These are phyloP conservation scores for Termitomyces sp. DNA, from an alignment of 768 basidiomycete genomes.

Conservation along the genomic window DNA sequence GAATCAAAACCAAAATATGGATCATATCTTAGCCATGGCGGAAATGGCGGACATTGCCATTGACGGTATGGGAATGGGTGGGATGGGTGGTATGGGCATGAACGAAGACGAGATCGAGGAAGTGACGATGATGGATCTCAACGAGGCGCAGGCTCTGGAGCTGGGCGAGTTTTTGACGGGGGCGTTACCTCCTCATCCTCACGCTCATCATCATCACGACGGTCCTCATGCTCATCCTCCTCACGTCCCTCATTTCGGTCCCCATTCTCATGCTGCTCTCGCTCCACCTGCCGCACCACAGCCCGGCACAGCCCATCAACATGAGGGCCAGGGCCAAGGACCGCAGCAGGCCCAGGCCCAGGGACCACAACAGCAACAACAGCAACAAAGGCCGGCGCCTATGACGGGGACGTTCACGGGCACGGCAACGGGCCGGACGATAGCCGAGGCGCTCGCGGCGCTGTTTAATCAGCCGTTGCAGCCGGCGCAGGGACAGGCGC, in stretches of 20 bases:
- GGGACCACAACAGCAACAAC: background rate
- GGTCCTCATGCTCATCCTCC: background rate
- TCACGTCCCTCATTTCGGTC: background rate
- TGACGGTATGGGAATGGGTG: background rate
- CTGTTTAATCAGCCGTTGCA: background rate
- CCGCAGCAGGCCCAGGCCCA: background rate
- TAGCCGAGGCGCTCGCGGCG: background rate
- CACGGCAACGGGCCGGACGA: background rate
- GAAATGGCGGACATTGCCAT: too few relatives aligned
- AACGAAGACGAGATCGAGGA: background rate
- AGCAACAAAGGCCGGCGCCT: background rate
- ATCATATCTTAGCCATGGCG: too few relatives aligned
- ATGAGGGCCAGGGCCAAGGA: background rate
- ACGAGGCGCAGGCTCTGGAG: background rate
- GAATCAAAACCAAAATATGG: background rate
- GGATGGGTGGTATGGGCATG: background rate
- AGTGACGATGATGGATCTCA: conserved; percentile 1
- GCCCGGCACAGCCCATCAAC: background rate
- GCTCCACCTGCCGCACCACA: too few relatives aligned
- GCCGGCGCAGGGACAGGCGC: too few relatives aligned
- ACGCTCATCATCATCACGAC: background rate
- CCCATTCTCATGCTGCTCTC: background rate
- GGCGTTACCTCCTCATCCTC: background rate
- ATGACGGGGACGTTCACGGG: background rate
- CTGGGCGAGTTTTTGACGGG: background rate